A percentile compares a stretch with the other conserved stretches of the same genome.
phyloP scores from a whole-genome alignment of 2,329 filamentous ascomycete species.

The Botrytis squamosa region DNA sequence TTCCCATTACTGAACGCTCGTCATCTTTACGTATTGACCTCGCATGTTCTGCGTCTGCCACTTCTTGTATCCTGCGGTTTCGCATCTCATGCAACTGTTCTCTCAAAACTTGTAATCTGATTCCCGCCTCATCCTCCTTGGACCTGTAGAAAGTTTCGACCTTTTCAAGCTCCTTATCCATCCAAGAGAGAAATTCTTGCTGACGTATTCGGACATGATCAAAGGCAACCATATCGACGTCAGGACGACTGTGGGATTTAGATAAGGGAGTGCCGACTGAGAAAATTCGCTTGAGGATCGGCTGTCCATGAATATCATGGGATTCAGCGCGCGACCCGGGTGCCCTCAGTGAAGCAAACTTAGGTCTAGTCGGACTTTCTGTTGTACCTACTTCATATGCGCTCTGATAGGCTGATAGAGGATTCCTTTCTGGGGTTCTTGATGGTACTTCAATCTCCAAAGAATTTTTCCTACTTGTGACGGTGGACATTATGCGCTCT shows the following conservation, averaged over 20 bases:
- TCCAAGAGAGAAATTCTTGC: constrained; percentile 81
- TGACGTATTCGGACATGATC: constrained; percentile 70
- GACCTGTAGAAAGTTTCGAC: constrained; percentile 85
- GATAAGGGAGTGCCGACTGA: constrained; percentile 37
- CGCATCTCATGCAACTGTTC: constrained; percentile 93
- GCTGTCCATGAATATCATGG: constrained; percentile 28
- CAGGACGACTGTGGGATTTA: constrained; percentile 44
- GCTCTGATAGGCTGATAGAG: constrained; percentile 30
- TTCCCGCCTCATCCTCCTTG: constrained; percentile 82
- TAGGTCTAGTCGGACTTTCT: constrained; percentile 30
- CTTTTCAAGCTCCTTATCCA: constrained; percentile 84
- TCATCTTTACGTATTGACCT: constrained; percentile 31
- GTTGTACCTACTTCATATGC: constrained; percentile 48
- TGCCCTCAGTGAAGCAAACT: constrained; percentile 31
- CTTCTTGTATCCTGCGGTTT: constrained; percentile 74
- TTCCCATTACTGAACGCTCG: constrained; percentile 25
- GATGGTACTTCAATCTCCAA: neutral
- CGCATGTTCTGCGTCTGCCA: constrained; percentile 41
- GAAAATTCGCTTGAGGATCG: constrained; percentile 34
- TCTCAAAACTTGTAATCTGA: constrained; percentile 67
- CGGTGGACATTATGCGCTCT: neutral
- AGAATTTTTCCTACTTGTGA: constrained; percentile 5
- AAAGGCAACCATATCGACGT: constrained; percentile 54
- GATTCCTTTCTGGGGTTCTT: constrained; percentile 6
- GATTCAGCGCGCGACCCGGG: constrained; percentile 24